Percentiles rank a stretch among this genome's conserved stretches.
Evolutionary conservation across 805 yeast species (phyloP).

Genomic region (Wickerhamomyces bovis): DNA sequence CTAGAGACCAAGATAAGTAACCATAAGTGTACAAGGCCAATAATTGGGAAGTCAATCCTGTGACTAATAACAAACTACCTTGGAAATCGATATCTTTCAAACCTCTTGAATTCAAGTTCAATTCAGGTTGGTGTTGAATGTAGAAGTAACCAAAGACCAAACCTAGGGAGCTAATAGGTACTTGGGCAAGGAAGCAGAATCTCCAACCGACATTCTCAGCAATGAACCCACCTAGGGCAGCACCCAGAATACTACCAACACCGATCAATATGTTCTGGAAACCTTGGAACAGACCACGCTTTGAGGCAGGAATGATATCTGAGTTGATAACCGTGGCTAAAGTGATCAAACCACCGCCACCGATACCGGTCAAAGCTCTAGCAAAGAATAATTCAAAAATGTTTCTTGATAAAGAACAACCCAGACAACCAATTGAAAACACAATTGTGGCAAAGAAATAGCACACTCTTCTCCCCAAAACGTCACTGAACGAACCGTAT

Average conservation of each 20-base stretch:
- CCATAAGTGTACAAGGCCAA: constrained; percentile 22
- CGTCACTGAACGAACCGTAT: constrained; percentile 35
- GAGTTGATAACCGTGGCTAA: constrained; percentile 34
- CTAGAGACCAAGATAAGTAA: constrained; percentile 2
- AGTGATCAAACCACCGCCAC: constrained; percentile 37
- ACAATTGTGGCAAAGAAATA: constrained; percentile 29
- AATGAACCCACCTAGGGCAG: constrained; percentile 33
- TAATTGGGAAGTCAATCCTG: constrained; percentile 28
- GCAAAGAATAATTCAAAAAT: constrained; percentile 27
- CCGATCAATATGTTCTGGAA: constrained; percentile 33
- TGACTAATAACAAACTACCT: constrained; percentile 29
- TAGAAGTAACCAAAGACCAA: constrained; percentile 23
- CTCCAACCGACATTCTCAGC: constrained; percentile 35
- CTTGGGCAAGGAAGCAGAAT: constrained; percentile 32
- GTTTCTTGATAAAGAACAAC: constrained; percentile 28
- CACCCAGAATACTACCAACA: constrained; percentile 32
- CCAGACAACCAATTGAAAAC: constrained; percentile 32
- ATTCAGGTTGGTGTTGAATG: constrained; percentile 27
- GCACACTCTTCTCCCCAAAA: constrained; percentile 31
- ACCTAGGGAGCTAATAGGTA: constrained; percentile 28
- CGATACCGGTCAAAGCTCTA: constrained; percentile 35
- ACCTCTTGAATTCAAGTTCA: constrained; percentile 8
- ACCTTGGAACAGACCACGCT: constrained; percentile 36
- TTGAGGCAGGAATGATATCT: constrained; percentile 31
- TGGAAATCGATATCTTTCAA: constrained; percentile 27